Conservation (phyloP, 108 stramenopile species). For the Cyclotella distinguenda region DNA sequence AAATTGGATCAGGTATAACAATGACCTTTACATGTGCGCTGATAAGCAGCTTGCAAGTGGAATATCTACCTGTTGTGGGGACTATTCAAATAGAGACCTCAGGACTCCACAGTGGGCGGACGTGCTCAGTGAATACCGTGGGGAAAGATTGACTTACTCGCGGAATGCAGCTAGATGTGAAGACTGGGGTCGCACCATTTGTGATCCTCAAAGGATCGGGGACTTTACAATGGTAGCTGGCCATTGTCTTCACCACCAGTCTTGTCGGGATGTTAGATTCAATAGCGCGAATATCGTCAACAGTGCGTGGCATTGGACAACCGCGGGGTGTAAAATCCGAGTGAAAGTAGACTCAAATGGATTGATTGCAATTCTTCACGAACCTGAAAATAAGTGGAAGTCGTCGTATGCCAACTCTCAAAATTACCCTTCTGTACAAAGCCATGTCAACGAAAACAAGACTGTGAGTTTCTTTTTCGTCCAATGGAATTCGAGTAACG, state of each 20-base stretch:
- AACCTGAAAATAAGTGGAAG: constrained; percentile 1
- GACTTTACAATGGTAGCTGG: not conserved
- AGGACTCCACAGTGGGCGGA: not conserved
- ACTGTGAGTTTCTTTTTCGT: constrained; percentile 33
- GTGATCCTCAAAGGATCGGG: constrained; percentile 13
- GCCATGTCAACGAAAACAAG: constrained; percentile 15
- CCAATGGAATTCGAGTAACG: constrained; percentile 24
- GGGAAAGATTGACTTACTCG: constrained; percentile 29
- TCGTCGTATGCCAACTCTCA: not conserved
- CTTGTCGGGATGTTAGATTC: constrained; percentile 7
- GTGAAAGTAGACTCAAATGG: constrained; percentile 57
- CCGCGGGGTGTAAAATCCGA: constrained; percentile 33
- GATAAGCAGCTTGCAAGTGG: constrained; percentile 22
- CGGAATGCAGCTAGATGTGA: constrained; percentile 17
- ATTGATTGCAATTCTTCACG: constrained; percentile 54
- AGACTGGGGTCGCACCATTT: constrained; percentile 16
- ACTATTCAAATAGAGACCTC: constrained; percentile 2
- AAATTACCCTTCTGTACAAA: not conserved
- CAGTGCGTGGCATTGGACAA: constrained; percentile 49
- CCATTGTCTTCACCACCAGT: constrained; percentile 19
- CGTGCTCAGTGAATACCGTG: constrained; percentile 18
- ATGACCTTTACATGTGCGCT: constrained; percentile 20
- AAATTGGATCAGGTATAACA: not conserved
- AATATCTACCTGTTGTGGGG: constrained; percentile 27
- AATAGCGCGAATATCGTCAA: not conserved